Percentiles rank a stretch among this genome's conserved stretches.
These are phyloP conservation scores for Lonicera japonica DNA, from an alignment of 129 eudicot genomes.

Conservation along the genomic window DNA sequence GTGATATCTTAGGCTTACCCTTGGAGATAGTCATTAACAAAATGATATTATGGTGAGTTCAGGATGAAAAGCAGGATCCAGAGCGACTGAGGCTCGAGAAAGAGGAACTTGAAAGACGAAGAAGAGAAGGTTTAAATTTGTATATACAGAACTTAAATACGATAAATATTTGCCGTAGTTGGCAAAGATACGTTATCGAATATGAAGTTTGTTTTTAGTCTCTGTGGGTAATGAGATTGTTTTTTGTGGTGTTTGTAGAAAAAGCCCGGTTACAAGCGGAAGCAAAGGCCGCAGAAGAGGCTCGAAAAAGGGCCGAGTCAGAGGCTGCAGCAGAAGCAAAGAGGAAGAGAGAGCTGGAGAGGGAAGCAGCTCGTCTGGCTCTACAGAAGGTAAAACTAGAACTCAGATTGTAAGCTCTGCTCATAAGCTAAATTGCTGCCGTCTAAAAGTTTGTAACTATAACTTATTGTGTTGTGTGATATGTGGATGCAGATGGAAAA, in stretches of 20 bases:
- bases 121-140: constrained; percentile 59
- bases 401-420: not conserved
- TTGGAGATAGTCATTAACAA: not conserved
- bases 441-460: too few relatives aligned
- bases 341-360: constrained; percentile 67
- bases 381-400: constrained; percentile 52
- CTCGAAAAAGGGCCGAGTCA: constrained; percentile 52
- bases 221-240: not conserved
- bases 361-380: constrained; percentile 96
- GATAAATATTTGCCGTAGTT: not conserved
- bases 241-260: constrained; percentile 28
- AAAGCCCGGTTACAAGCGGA: constrained; percentile 87
- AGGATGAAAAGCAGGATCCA: constrained; percentile 65
- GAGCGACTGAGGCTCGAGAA: constrained; percentile 69
- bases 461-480: not conserved
- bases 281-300: constrained; percentile 93
- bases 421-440: not conserved
- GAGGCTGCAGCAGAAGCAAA: constrained; percentile 89
- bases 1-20: not conserved
- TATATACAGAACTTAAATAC: too few relatives aligned
- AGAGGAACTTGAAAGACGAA: constrained; percentile 75
- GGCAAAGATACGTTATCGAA: too few relatives aligned
- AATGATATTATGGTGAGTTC: constrained; percentile 8
- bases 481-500: constrained; percentile 67
- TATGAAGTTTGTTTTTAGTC: not conserved